Conservation (phyloP, 805 yeast species). For the Zygosaccharomyces bailii region DNA sequence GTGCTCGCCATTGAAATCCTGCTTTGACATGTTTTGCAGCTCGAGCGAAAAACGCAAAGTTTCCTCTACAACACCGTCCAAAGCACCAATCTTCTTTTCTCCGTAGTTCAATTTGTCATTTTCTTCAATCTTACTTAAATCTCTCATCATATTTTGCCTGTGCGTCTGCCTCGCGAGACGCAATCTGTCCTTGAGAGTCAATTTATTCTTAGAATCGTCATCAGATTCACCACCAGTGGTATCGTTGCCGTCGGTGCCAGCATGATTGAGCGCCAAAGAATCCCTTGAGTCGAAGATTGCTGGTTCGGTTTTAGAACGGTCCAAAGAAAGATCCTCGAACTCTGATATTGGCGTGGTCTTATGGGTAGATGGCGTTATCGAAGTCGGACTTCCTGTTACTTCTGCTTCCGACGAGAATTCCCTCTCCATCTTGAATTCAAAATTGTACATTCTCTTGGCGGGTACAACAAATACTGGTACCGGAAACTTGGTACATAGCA, state of each 20-base stretch:
- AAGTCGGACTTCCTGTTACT: neutral
- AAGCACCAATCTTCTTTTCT: constrained; percentile 11
- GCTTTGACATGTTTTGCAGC: constrained; percentile 23
- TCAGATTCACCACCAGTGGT: constrained; percentile 1
- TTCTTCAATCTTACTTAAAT: constrained; percentile 14
- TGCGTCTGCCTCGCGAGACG: constrained; percentile 20
- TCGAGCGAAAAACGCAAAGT: constrained; percentile 25
- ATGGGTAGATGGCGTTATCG: neutral
- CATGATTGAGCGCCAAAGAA: neutral
- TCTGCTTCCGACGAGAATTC: constrained; percentile 8
- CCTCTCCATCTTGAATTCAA: constrained; percentile 25
- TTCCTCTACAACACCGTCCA: constrained; percentile 24
- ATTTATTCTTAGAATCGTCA: constrained; percentile 22
- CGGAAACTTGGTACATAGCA: constrained; percentile 27
- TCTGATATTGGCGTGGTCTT: neutral
- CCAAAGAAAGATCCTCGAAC: neutral
- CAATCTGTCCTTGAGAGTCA: constrained; percentile 19
- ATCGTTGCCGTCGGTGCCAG: neutral
- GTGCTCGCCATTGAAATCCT: constrained; percentile 12
- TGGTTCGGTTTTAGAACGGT: neutral
- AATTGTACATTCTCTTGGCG: constrained; percentile 27
- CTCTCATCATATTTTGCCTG: constrained; percentile 17
- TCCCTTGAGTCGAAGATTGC: constrained; percentile 2
- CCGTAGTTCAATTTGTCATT: constrained; percentile 5
- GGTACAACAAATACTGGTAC: constrained; percentile 33